Percentiles rank a stretch among this genome's conserved stretches.
phyloP scores from a whole-genome alignment of 2,329 filamentous ascomycete species.

The Dothidotthia symphoricarpi region DNA sequence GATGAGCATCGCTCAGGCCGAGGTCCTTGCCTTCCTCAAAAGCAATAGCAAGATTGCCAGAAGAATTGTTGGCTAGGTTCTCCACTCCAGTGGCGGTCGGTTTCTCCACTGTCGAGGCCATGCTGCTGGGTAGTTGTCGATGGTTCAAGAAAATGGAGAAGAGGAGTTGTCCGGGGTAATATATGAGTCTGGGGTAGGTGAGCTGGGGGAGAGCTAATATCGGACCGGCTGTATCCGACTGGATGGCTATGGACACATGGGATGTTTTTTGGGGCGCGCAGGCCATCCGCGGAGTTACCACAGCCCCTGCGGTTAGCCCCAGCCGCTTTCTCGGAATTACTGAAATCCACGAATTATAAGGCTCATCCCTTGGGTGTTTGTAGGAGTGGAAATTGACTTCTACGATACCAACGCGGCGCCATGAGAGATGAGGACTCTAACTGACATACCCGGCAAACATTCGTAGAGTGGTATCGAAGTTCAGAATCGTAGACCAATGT shows the following conservation, averaged over 20 bases:
- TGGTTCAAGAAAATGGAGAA: not conserved
- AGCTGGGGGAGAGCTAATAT: conserved; percentile 10
- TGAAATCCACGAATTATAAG: conserved; percentile 7
- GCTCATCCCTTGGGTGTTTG: conserved; percentile 1
- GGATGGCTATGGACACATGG: conserved; percentile 2
- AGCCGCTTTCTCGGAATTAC: conserved; percentile 4
- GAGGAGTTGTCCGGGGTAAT: conserved; percentile 5
- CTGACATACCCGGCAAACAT: too few relatives aligned
- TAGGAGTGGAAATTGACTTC: not conserved
- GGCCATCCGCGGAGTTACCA: not conserved
- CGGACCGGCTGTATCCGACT: conserved; percentile 4
- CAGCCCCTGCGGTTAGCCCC: conserved; percentile 1
- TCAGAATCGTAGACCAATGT: too few relatives aligned
- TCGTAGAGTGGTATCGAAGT: too few relatives aligned
- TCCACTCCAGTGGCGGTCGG: conserved; percentile 10
- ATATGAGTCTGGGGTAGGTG: conserved; percentile 11
- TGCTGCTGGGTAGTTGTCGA: conserved; percentile 2
- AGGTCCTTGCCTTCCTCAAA: conserved; percentile 19
- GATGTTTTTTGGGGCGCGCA: conserved; percentile 1
- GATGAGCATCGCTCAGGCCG: conserved; percentile 15
- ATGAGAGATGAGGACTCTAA: too few relatives aligned
- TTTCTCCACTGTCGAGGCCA: conserved; percentile 19
- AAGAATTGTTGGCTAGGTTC: conserved; percentile 11
- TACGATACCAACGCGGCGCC: not conserved
- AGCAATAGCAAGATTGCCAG: conserved; percentile 13